These are phyloP conservation scores for Orychophragmus violaceus DNA, from an alignment of 345 rosid genomes.

Conservation along the genomic window DNA sequence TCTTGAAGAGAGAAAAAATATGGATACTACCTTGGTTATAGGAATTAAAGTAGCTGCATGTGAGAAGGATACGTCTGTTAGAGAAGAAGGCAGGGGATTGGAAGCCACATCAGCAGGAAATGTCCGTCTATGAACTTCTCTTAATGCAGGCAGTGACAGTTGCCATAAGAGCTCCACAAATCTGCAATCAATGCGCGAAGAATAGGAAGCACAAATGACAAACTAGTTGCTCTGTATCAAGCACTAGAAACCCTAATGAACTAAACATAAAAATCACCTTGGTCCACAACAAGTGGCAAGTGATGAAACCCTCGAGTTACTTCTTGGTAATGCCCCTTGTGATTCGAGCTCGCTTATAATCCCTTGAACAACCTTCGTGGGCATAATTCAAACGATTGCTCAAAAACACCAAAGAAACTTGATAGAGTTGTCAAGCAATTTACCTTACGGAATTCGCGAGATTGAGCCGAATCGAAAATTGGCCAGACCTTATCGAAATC, in stretches of 20 bases:
- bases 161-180: slow-evolving; percentile 98
- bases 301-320: slow-evolving; percentile 99
- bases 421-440: not conserved
- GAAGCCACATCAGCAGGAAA: slow-evolving; percentile 83
- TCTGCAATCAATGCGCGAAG: slow-evolving; percentile 70
- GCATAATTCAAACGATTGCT: slow-evolving; percentile 10
- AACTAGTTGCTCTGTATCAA: no score
- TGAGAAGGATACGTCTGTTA: slow-evolving; percentile 96
- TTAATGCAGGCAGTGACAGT: slow-evolving; percentile 92
- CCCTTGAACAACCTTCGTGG: slow-evolving; percentile 85
- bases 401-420: not conserved
- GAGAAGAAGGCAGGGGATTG: slow-evolving; percentile 83
- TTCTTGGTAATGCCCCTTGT: slow-evolving; percentile 96
- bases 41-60: slow-evolving; percentile 98
- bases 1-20: not conserved
- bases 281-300: slow-evolving; percentile 99
- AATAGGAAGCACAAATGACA: no score
- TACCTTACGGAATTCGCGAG: slow-evolving; percentile 97
- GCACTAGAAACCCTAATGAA: not conserved
- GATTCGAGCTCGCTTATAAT: slow-evolving; percentile 96
- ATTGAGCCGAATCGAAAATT: slow-evolving; percentile 97
- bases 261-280: slow-evolving; percentile 41
- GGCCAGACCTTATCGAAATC: slow-evolving; percentile 99
- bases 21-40: slow-evolving; percentile 72
- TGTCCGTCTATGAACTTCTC: slow-evolving; percentile 94